Conservation (phyloP, 805 yeast species). For the Hanseniaspora vineae region DNA sequence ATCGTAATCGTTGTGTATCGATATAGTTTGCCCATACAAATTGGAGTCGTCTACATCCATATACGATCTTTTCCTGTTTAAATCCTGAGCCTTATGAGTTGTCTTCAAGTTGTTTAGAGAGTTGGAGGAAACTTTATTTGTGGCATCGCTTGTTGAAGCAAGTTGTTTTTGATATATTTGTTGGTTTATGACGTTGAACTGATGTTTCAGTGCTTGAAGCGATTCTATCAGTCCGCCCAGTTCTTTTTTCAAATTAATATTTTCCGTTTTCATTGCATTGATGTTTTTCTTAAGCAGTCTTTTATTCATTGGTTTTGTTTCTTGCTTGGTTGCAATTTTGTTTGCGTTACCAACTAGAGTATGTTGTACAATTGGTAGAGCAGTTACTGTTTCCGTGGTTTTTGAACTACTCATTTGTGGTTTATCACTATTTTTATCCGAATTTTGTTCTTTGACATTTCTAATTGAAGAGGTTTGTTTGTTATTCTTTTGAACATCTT, state of each 20-base stretch:
- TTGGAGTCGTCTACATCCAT: neutral
- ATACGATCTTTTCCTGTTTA: neutral
- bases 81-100: neutral
- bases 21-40: too few species aligned
- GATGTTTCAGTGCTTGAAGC: constrained; percentile 14
- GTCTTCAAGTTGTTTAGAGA: neutral
- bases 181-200: constrained; percentile 5
- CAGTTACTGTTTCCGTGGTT: too few species aligned
- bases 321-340: neutral
- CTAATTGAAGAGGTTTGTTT: too few species aligned
- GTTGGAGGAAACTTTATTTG: neutral
- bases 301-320: neutral
- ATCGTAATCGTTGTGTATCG: too few species aligned
- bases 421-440: too few species aligned
- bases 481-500: too few species aligned
- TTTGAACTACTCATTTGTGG: too few species aligned
- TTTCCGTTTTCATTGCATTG: constrained; percentile 13
- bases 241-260: constrained; percentile 15
- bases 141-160: neutral
- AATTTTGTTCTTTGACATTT: too few species aligned
- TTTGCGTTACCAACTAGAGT: too few species aligned
- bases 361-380: too few species aligned
- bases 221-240: constrained; percentile 14
- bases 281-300: constrained; percentile 13
- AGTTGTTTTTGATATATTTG: neutral